Percentiles rank a stretch among this genome's conserved stretches.
Evolutionary conservation across 2,329 filamentous ascomycete species (phyloP).

Genomic region (Phialocephala subalpina): DNA sequence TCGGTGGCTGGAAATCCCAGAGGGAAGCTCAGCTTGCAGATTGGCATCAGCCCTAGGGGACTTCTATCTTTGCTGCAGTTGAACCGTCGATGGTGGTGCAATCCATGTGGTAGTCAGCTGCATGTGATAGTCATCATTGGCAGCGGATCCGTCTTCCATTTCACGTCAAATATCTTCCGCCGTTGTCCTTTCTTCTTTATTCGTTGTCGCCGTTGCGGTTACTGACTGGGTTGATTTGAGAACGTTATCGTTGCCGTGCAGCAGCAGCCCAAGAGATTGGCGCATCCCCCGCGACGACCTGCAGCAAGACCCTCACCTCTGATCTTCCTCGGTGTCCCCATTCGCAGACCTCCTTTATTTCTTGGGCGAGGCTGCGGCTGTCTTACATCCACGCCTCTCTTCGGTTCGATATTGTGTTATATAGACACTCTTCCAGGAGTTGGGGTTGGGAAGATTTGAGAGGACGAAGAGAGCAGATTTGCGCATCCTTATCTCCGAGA

Average conservation of each 20-base stretch:
- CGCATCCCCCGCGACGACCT: constrained; percentile 5
- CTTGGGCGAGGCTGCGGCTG: constrained; percentile 12
- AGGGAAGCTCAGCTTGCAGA: not conserved
- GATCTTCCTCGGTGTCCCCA: constrained; percentile 18
- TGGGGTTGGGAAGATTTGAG: not conserved
- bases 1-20: not conserved
- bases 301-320: not conserved
- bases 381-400: not conserved
- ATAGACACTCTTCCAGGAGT: not conserved
- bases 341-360: constrained; percentile 5
- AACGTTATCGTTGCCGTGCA: constrained; percentile 4
- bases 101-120: not conserved
- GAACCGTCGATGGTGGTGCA: not conserved
- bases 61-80: not conserved
- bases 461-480: constrained; percentile 3
- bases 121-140: constrained; percentile 12
- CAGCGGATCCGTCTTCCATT: not conserved
- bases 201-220: constrained; percentile 3
- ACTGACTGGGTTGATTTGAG: not conserved
- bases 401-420: not conserved
- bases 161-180: constrained; percentile 11
- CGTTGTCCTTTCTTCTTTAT: not conserved
- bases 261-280: not conserved
- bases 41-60: constrained; percentile 7
- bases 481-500: constrained; percentile 3